phyloP scores from a whole-genome alignment of 1,139 yeast genomes.

The Zygosaccharomyces sapae region DNA sequence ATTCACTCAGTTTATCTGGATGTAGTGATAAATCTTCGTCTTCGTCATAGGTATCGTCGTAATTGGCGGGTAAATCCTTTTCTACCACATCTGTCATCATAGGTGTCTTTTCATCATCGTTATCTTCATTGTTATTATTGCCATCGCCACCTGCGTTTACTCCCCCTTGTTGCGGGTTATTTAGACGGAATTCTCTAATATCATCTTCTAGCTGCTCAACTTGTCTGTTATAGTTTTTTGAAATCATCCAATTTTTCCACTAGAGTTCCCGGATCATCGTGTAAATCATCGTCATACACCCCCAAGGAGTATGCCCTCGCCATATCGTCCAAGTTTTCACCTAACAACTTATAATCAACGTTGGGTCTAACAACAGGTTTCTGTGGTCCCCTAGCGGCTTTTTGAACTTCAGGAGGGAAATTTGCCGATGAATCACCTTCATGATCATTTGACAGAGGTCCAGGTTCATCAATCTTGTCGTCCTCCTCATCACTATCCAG shows the following conservation, averaged over 20 bases:
- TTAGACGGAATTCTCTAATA: slow-evolving; percentile 23
- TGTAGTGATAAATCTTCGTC: slow-evolving; percentile 37
- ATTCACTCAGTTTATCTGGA: slow-evolving; percentile 41
- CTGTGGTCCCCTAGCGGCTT: slow-evolving; percentile 8
- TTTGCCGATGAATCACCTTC: neutral
- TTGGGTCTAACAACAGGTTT: slow-evolving; percentile 20
- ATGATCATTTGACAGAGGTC: neutral
- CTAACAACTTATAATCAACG: slow-evolving; percentile 43
- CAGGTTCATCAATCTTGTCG: neutral
- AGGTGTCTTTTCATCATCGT: slow-evolving; percentile 25
- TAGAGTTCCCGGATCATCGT: slow-evolving; percentile 53
- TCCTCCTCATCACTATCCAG: neutral
- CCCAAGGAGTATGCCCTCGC: slow-evolving; percentile 59
- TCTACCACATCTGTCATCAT: slow-evolving; percentile 40
- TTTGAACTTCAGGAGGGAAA: slow-evolving; percentile 19
- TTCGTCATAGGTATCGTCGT: slow-evolving; percentile 32
- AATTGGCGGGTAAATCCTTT: slow-evolving; percentile 39
- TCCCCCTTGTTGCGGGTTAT: slow-evolving; percentile 28
- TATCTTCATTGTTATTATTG: slow-evolving; percentile 22
- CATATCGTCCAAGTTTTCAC: slow-evolving; percentile 51
- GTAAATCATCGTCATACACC: slow-evolving; percentile 53
- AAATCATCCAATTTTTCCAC: slow-evolving; percentile 55
- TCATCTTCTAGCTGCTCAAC: slow-evolving; percentile 42
- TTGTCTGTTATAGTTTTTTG: slow-evolving; percentile 46
- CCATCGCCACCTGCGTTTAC: slow-evolving; percentile 22